Evolutionary conservation across 768 basidiomycete species (phyloP).

Genomic region (Porpolomopsis calyptriformis): DNA sequence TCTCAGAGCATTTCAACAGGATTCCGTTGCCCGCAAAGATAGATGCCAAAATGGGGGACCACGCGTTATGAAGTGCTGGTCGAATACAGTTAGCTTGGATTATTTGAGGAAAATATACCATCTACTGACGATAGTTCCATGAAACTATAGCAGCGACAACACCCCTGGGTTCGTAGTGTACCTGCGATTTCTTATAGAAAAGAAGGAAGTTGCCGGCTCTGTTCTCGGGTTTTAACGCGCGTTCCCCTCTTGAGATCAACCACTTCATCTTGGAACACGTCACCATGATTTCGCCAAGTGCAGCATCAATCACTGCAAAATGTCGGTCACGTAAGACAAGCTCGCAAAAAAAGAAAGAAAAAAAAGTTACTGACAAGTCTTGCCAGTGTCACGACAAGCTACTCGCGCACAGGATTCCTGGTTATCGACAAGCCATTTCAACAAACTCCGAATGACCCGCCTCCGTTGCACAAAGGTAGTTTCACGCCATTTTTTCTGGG

Average conservation of each 20-base stretch:
- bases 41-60: slow-evolving; percentile 86
- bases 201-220: slow-evolving; percentile 59
- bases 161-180: slow-evolving; percentile 85
- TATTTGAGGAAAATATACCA: not conserved
- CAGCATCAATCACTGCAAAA: slow-evolving; percentile 75
- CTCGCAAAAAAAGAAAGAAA: not conserved
- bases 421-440: slow-evolving; percentile 90
- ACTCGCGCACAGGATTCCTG: slow-evolving; percentile 79
- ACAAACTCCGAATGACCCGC: slow-evolving; percentile 74
- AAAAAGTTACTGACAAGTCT: slow-evolving; percentile 57
- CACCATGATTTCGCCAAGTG: slow-evolving; percentile 89
- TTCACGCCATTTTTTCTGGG: slow-evolving; percentile 63
- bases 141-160: slow-evolving; percentile 89
- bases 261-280: slow-evolving; percentile 93
- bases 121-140: slow-evolving; percentile 77
- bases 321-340: not conserved
- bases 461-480: slow-evolving; percentile 72
- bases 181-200: slow-evolving; percentile 65
- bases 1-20: slow-evolving; percentile 85
- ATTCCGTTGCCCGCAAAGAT: slow-evolving; percentile 86
- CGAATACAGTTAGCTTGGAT: slow-evolving; percentile 4
- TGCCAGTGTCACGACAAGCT: slow-evolving; percentile 89
- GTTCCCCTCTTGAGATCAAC: slow-evolving; percentile 79
- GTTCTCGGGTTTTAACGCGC: slow-evolving; percentile 59
- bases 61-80: slow-evolving; percentile 82